Evolutionary conservation across 306 rosid genomes (phyloP).

Genomic region (Rosa rugosa): DNA sequence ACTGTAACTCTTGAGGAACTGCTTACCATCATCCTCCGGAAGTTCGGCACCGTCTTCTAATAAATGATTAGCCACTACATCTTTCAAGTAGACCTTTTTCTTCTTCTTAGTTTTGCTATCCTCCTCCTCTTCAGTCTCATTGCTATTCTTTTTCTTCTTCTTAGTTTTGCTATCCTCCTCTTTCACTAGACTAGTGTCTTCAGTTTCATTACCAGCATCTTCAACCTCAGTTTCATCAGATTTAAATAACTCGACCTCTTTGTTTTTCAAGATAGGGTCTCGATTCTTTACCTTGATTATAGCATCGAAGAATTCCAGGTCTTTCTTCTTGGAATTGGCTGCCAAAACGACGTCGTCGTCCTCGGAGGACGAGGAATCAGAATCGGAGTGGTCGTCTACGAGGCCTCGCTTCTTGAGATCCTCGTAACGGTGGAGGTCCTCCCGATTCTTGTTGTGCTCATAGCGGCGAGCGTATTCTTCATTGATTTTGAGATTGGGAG

Average conservation of each 20-base stretch:
- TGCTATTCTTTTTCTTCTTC: constrained; percentile 16
- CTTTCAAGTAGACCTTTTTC: constrained; percentile 60
- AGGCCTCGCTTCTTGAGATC: constrained; percentile 79
- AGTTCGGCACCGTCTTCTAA: constrained; percentile 70
- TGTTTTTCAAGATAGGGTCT: constrained; percentile 61
- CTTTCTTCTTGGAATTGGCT: constrained; percentile 29
- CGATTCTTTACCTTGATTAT: constrained; percentile 65
- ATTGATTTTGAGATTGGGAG: constrained; percentile 58
- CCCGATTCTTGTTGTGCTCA: constrained; percentile 82
- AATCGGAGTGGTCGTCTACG: constrained; percentile 26
- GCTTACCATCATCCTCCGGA: constrained; percentile 19
- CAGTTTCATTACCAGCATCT: no score
- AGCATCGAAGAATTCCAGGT: constrained; percentile 57
- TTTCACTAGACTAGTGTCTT: not conserved
- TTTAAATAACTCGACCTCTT: constrained; percentile 57
- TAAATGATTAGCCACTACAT: constrained; percentile 67
- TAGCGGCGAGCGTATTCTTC: constrained; percentile 44
- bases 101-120: constrained; percentile 22
- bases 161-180: no score
- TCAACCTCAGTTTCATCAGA: constrained; percentile 31
- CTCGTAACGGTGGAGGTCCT: constrained; percentile 74
- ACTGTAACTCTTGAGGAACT: constrained; percentile 40
- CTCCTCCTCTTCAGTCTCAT: constrained; percentile 1
- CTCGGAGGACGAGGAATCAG: constrained; percentile 8
- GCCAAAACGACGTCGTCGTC: not conserved